Percentiles rank a stretch among this genome's conserved stretches.
Conservation (phyloP, 768 basidiomycete genomes). For the Xerocomellus amylosporus region DNA sequence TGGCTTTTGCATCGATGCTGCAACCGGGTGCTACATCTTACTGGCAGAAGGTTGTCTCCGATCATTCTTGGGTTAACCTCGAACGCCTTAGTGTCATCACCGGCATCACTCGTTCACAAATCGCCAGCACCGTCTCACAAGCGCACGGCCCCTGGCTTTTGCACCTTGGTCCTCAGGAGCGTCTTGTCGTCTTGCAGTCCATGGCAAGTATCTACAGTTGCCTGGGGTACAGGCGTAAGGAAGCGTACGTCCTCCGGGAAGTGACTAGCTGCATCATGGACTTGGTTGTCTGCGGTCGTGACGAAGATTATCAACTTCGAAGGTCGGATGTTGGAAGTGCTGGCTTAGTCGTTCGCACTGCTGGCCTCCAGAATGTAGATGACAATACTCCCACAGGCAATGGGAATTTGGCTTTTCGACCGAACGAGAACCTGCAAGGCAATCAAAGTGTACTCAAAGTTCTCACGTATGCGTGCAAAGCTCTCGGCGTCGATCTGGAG, state of each 20-base stretch:
- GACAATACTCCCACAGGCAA: constrained; percentile 19
- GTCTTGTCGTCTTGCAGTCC: constrained; percentile 65
- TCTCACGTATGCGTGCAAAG: constrained; percentile 69
- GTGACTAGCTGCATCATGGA: constrained; percentile 83
- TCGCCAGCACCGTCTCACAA: constrained; percentile 63
- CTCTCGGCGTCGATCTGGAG: constrained; percentile 80
- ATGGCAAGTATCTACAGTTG: constrained; percentile 75
- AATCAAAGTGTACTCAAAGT: constrained; percentile 79
- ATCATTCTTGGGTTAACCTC: constrained; percentile 48
- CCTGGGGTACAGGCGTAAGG: constrained; percentile 84
- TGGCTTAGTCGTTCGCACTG: constrained; percentile 49
- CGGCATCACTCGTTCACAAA: constrained; percentile 64
- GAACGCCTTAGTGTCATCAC: constrained; percentile 69
- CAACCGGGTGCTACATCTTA: constrained; percentile 59
- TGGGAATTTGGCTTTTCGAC: constrained; percentile 65
- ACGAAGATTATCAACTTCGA: constrained; percentile 58
- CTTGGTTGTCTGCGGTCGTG: constrained; percentile 79
- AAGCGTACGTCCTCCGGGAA: constrained; percentile 82
- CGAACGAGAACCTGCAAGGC: constrained; percentile 72
- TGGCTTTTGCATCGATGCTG: constrained; percentile 74
- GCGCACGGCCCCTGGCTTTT: constrained; percentile 87
- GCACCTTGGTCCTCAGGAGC: constrained; percentile 73
- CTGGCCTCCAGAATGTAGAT: constrained; percentile 35
- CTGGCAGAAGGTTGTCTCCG: constrained; percentile 56
- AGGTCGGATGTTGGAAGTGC: constrained; percentile 35